Evolutionary conservation across 129 eudicot genomes (phyloP).

Genomic region (Erigeron canadensis): DNA sequence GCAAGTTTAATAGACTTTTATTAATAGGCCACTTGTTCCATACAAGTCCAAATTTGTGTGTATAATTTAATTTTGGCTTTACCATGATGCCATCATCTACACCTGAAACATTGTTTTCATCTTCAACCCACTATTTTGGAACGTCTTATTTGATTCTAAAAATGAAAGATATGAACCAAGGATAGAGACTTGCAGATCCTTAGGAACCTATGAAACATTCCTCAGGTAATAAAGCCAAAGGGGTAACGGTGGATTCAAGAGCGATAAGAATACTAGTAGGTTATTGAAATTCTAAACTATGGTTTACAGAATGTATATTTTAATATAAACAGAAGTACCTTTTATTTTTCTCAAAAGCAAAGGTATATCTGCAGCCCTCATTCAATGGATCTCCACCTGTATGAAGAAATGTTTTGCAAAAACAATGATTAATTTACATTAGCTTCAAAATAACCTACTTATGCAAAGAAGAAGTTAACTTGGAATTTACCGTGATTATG

Average conservation of each 20-base stretch:
- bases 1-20: slow-evolving; percentile 4
- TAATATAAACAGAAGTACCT: slow-evolving; percentile 20
- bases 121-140: slow-evolving; percentile 22
- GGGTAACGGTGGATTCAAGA: slow-evolving; percentile 15
- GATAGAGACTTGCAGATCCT: slow-evolving; percentile 21
- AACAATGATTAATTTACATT: background rate
- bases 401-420: background rate
- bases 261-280: slow-evolving; percentile 9
- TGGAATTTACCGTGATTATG: slow-evolving; percentile 20
- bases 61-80: slow-evolving; percentile 15
- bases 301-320: background rate
- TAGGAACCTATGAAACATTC: slow-evolving; percentile 21
- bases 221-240: slow-evolving; percentile 24
- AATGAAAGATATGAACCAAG: slow-evolving; percentile 6
- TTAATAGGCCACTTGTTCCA: slow-evolving; percentile 34
- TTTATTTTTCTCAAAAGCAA: background rate
- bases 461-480: background rate
- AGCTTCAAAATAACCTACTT: slow-evolving; percentile 3
- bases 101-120: slow-evolving; percentile 17
- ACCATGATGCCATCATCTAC: slow-evolving; percentile 13
- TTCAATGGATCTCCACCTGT: background rate
- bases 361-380: background rate
- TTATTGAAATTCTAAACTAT: slow-evolving; percentile 17
- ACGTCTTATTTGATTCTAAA: background rate
- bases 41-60: slow-evolving; percentile 25